Base-by-base conservation (phyloP, 495 filamentous ascomycete genomes). In the Penicillium pancosmium region DNA sequence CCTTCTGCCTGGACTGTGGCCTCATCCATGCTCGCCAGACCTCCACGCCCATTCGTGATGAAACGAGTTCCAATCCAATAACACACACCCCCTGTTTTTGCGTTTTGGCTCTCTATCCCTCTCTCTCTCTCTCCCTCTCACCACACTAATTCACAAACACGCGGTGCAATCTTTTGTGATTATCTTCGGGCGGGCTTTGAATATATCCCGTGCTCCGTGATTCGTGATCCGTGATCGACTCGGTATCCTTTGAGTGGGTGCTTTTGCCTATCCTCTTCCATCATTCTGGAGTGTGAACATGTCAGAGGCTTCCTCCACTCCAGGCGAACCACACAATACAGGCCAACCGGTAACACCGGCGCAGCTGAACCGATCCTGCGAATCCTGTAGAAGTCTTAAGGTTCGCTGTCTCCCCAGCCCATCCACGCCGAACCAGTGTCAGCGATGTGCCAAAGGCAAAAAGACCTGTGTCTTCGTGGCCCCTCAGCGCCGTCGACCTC, bases 381-480 rank as follows among this genome's bases (percentile, higher is more conserved):
- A 96, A 70, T 86, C 89, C 16, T 96, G 92, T 72, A 86, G 92
- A 59, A 83, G 83, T 19, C 76, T 95, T 46, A 96, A 96, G 69
- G 92, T 95, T 12, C 86, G 88, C 40, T 96, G 92, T 75, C 87
- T 95, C 54, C 86, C 87, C 12, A 88, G 88, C 60, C 74, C 76
- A 16, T 73, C 74, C 44, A 86, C 84, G 13, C 66, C 76, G 7
- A 73, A 73, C 25, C 83, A 90, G 12, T 96, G 92, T 68, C 88
- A 87, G 68, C 82, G 92, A 64, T 96, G 92, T 71, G 82, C 82
- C 10, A 95, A 93, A 69, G 89, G 91, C 4, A 83, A 82, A 50
- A 81, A 91, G 18, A 67, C 80, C 44, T 96, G 92, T 59, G 70
- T 94, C 52, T 88, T 93, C 52, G 91, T 91, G 46, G 84, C 86